Conservation (phyloP, 352 stramenopile genomes). For the Phytophthora fragariaefolia region DNA sequence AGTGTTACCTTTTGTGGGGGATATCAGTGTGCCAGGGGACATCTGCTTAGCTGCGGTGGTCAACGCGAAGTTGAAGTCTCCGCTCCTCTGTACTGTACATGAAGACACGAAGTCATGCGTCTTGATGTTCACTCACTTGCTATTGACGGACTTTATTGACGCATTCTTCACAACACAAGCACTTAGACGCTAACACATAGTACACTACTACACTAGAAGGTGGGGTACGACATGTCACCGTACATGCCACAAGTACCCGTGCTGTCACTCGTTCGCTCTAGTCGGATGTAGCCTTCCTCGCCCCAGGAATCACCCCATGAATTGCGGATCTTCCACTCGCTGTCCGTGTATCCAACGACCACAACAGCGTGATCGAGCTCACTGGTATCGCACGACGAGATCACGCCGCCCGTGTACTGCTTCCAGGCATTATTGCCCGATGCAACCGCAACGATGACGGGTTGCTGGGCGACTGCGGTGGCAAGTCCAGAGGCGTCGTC, state of each 20-base stretch:
- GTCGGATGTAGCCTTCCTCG: constrained; percentile 93
- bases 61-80: constrained; percentile 16
- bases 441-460: constrained; percentile 95
- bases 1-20: constrained; percentile 26
- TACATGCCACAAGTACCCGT: constrained; percentile 68
- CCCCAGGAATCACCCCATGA: constrained; percentile 96
- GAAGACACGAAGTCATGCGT: constrained; percentile 2
- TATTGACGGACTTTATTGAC: constrained; percentile 20
- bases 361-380: constrained; percentile 98
- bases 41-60: constrained; percentile 21
- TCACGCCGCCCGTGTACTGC: constrained; percentile 95
- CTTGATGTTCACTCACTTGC: constrained; percentile 9
- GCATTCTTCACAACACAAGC: constrained; percentile 1
- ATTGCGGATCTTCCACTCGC: constrained; percentile 97
- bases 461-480: constrained; percentile 58
- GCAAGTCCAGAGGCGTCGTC: constrained; percentile 27
- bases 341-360: constrained; percentile 94
- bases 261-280: constrained; percentile 82
- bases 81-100: constrained; percentile 1
- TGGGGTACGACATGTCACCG: constrained; percentile 62
- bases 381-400: constrained; percentile 75
- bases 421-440: constrained; percentile 95
- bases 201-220: constrained; percentile 30
- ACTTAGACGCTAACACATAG: not conserved
- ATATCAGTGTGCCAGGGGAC: constrained; percentile 2